Base-by-base conservation (phyloP, 129 eudicot species). In the Artemisia annua region DNA sequence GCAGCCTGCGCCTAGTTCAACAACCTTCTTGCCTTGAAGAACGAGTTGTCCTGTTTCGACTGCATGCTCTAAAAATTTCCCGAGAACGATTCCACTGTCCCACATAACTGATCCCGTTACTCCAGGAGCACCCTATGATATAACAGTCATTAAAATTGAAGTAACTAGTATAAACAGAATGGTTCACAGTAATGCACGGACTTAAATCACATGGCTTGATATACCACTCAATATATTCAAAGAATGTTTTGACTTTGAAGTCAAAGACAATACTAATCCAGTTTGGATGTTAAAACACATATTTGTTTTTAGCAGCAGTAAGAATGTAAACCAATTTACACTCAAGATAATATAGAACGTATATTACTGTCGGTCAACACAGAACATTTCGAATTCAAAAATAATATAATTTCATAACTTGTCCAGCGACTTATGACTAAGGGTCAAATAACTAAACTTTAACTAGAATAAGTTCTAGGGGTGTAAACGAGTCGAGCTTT, bases 61-160 rank as follows among this genome's bases (percentile, higher is more conserved):
- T 16, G 98, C 89, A 82, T 93, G 85, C 79, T 93, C 98, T 55
- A 93, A 55, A 79, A 93, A 93, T 71, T 93, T 93, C 67, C 87
- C 98, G 18, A 93, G 75, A 24, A 93, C 82, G 76, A 93, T 82
- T 61, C 98, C 98, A 54, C 98, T 89, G 80, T 93, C 98, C 98
- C 98, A 93, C 96, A 93, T 89, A 63, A 93, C 98, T 4, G 98
- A 73, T 67, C 98, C 98, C 71, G 98, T 93, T 48, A 93, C 98
- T 71, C 98, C 98, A 54, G 98, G 96, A 71, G 87, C 66, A 65
- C 78, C 87, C 95, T 91, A 71, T 7, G 54, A 62, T 52, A 63
- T 70, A 76, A 49, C 64, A 77, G 16, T 48, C 39, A 71, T 16
- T 28, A 26, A 28, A 39, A n/a, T n/a, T n/a, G n/a, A n/a, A n/a